Base-by-base conservation (phyloP, 176 grass and related monocot genomes). In the Puccinellia tenuiflora region DNA sequence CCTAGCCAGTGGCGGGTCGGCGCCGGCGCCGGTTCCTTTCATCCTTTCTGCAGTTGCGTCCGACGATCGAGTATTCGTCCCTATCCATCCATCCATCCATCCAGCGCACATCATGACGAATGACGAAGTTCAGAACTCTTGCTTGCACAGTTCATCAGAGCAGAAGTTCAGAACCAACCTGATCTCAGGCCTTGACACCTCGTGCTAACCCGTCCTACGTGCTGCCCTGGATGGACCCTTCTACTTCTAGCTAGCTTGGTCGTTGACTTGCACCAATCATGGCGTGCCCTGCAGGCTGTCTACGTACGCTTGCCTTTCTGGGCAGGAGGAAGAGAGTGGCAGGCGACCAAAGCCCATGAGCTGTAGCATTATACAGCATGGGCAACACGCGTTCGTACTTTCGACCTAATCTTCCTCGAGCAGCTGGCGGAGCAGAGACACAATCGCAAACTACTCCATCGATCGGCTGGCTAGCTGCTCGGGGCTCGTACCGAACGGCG, bases 401-500 rank as follows among this genome's bases (percentile, higher is more conserved):
- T 65, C 25, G 79, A 76, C 22, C 76, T 63, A 79, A 63, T 46
- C 56, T 4, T 22, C 14, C 7, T 8, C 4, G 1, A 62, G 76
- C 70, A 78, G 75, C 77, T 86, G 85, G 78, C 77, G 7, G 17
- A 13, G 14, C 21, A 0, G 38, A 30, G 2, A 31, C 42, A 50
- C 15, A n/a, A 45, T 3, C 67, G 0, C 45, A n/a, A 20, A 34
- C 20, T 1, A 45, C 38, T 38, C 14, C 8, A 18, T 77, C 54
- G 24, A 20, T 68, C 65, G 65, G 35, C 25, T 28, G 26, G 13
- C 59, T 29, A n/a, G 9, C 54, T 25, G 2, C 9, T n/a, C 34
- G 34, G 20, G 38, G 72, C 39, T 53, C 55, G 18, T 45, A 81
- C 85, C 86, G 1, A 71, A 34, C 79, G 52, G 79, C 86, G 18